These are phyloP conservation scores for Coniochaeta ligniaria DNA, from an alignment of 2,329 filamentous ascomycete species.

Conservation along the genomic window DNA sequence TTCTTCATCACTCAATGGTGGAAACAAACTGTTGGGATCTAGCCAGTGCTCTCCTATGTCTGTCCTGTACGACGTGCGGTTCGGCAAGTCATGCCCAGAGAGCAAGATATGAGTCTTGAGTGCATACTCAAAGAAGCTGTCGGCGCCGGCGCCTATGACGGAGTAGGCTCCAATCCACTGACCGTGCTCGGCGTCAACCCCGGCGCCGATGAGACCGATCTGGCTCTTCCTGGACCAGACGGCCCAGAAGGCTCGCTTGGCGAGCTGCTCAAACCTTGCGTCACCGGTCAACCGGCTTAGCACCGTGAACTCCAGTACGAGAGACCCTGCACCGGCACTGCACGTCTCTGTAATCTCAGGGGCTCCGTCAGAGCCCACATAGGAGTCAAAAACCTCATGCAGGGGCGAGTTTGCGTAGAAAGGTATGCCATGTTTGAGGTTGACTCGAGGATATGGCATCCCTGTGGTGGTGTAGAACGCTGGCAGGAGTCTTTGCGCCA, in stretches of 20 bases:
- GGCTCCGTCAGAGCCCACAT: constrained; percentile 26
- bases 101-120: constrained; percentile 89
- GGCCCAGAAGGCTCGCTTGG: constrained; percentile 92
- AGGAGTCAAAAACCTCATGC: constrained; percentile 44
- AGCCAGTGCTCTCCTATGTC: constrained; percentile 35
- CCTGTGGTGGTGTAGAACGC: constrained; percentile 90
- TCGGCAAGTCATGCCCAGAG: constrained; percentile 62
- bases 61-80: constrained; percentile 36
- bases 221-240: constrained; percentile 86
- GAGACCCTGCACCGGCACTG: constrained; percentile 90
- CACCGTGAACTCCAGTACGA: constrained; percentile 89
- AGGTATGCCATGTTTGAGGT: constrained; percentile 81
- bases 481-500: constrained; percentile 76
- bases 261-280: constrained; percentile 77
- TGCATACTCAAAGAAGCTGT: constrained; percentile 98
- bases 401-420: constrained; percentile 86
- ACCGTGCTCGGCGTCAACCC: constrained; percentile 81
- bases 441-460: constrained; percentile 90
- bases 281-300: constrained; percentile 85
- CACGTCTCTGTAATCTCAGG: constrained; percentile 90
- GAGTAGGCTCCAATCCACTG: constrained; percentile 83
- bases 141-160: constrained; percentile 93
- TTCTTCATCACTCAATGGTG: constrained; percentile 54
- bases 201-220: constrained; percentile 82
- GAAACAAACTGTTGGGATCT: constrained; percentile 57